Conservation (phyloP, 345 rosid species). For the Hibiscus tridactylites region DNA sequence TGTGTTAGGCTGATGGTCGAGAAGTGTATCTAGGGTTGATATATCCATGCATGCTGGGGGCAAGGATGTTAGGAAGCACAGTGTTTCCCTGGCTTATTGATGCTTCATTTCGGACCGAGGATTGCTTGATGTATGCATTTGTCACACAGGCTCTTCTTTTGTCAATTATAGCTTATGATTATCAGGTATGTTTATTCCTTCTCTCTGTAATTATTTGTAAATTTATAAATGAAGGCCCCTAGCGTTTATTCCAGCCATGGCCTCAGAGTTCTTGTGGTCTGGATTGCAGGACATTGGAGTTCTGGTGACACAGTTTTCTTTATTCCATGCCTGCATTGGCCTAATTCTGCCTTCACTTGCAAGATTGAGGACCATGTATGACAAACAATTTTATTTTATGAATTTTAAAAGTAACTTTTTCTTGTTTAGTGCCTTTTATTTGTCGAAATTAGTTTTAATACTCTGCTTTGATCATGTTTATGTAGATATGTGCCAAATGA, state of each 20-base stretch:
- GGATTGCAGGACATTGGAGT: slow-evolving; percentile 71
- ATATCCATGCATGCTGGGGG: slow-evolving; percentile 71
- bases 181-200: slow-evolving; percentile 41
- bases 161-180: slow-evolving; percentile 85
- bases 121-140: slow-evolving; percentile 61
- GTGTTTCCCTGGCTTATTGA: slow-evolving; percentile 73
- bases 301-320: slow-evolving; percentile 62
- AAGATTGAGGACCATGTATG: slow-evolving; percentile 80
- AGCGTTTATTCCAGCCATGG: slow-evolving; percentile 4
- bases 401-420: neutral
- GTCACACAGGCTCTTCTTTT: slow-evolving; percentile 48
- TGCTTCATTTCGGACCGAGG: slow-evolving; percentile 67
- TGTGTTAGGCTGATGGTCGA: slow-evolving; percentile 84
- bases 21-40: slow-evolving; percentile 77
- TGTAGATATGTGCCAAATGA: slow-evolving; percentile 84
- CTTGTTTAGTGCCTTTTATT: neutral
- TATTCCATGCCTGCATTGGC: slow-evolving; percentile 68
- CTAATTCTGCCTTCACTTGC: slow-evolving; percentile 76
- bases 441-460: neutral
- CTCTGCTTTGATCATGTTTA: slow-evolving; percentile 11
- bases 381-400: slow-evolving; percentile 11
- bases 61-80: slow-evolving; percentile 96
- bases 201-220: neutral
- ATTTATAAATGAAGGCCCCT: neutral
- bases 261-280: slow-evolving; percentile 7